Evolutionary conservation across 164 flowering plant genomes (phyloP), one percentile per base, ranked within the genome.

Genomic region (Stephania cephalantha): DNA sequence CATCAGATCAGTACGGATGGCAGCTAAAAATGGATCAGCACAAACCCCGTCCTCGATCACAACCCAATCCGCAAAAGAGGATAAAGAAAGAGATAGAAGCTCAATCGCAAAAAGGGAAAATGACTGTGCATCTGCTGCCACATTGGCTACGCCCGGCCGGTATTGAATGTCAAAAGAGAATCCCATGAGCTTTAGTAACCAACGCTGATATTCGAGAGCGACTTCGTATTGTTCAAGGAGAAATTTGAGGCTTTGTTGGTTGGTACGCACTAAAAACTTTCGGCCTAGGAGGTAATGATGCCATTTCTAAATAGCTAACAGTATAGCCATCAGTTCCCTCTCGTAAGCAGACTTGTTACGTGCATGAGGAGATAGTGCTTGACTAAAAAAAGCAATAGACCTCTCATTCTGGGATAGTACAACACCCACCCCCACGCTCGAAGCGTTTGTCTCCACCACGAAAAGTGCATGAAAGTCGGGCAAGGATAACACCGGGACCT

Each of bases 391-490:
- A 6, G 68, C 73, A 1, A 76, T 2, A 1, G 66, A 70, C 1
- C 46, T 0, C 4, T 46, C 25, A 0, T 35, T 17, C 46, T 76
- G 73, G 15, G 70, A 15, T 0, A 72, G 44, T 3, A 68, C 20
- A 7, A 15, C 81, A 9, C 78, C 74, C 3, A 74, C 18, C 0
- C 77, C 71, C 7, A 11, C 9, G 2, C 63, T 50, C 6, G 35
- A 50, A 0, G 77, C 77, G 29, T 74, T 71, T 35, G 65, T 30
- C 11, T 78, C 77, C 0, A 75, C 9, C 0, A 7, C 5, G 46
- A 76, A 79, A 1, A 69, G 17, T 25, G 63, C 70, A 45, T 20
- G 8, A 35, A 79, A 79, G 48, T 79, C 71, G 1, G 73, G 78
- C 9, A 73, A 42, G 1, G 22, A 35, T 0, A 79, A 46, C 1